Evolutionary conservation across 768 basidiomycete species (phyloP), one percentile per base, ranked within the genome.

Genomic region (Termitomyces sp.): DNA sequence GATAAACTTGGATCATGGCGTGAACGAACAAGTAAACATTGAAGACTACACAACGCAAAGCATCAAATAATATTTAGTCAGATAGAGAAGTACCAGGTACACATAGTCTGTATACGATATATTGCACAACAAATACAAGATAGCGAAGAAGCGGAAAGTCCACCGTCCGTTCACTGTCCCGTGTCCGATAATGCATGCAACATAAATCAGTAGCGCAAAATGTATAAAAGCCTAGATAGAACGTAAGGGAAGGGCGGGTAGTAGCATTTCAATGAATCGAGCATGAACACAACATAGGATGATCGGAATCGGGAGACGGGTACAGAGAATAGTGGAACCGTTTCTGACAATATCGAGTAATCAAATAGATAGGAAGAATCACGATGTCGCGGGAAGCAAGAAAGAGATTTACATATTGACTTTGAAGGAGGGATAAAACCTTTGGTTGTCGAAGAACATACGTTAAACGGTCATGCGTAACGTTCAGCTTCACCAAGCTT

Each of bases 151-250:
- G 66, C 76, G 74, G 73, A 72, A 51, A 68, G 72, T 78, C 79
- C 77, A 72, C 71, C 40, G 80, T 82, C 80, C 81, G 75, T 80
- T 79, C 77, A 79, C 74, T 74, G 76, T 80, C 76, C 79, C 72
- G 68, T 71, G 71, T 72, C 72, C 73, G 63, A 56, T 44, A 60
- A 67, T 69, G 67, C 68, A 68, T 63, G 61, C 54, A 63, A 60
- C 58, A 53, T 59, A 59, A 56, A 14, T 56, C 36, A 46, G 28
- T 24, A 47, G 33, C 28, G 46, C 60, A 61, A 61, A 57, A 54
- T 56, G 55, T 52, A 63, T 63, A 61, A 55, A 61, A 57, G 60
- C 35, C 55, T 38, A 48, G 46, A 47, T 56, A 48, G n/a, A 54
- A 53, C 16, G 43, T 36, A 52, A 35, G 22, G 49, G 18, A 22